Conservation (phyloP, 495 filamentous ascomycete species). For the Cercophora sp. region DNA sequence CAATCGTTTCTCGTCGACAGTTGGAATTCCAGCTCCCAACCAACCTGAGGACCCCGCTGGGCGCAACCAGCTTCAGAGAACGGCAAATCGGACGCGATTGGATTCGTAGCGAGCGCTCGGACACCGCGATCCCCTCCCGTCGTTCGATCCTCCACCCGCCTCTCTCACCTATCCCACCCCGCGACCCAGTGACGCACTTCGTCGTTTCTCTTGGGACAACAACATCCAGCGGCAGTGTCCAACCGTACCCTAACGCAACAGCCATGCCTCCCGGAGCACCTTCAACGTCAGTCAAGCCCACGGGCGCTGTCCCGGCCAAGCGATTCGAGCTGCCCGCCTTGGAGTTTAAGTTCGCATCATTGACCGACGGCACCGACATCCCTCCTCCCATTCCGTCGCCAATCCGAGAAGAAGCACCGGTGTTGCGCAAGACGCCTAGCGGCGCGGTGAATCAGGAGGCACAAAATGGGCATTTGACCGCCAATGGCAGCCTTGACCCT, state of each 20-base stretch:
- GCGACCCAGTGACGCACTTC: too few relatives aligned
- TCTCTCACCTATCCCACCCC: too few relatives aligned
- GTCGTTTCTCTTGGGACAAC: too few relatives aligned
- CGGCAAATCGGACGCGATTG: too few relatives aligned
- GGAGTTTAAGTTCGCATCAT: constrained; percentile 46
- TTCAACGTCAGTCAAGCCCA: constrained; percentile 14
- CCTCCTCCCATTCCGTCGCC: constrained; percentile 52
- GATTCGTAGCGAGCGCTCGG: too few relatives aligned
- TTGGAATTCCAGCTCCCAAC: too few relatives aligned
- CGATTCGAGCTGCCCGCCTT: constrained; percentile 53
- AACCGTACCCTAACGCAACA: background rate
- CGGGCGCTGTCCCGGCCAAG: constrained; percentile 24
- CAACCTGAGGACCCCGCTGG: too few relatives aligned
- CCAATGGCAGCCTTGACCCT: constrained; percentile 32
- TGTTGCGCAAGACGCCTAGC: constrained; percentile 32
- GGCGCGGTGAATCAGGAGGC: constrained; percentile 17
- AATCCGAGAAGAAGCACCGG: constrained; percentile 38
- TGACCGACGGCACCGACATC: constrained; percentile 56
- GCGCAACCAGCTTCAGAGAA: too few relatives aligned
- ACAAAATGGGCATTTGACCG: background rate
- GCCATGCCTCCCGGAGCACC: constrained; percentile 27
- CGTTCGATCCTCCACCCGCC: too few relatives aligned
- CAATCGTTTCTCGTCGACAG: constrained; percentile 1
- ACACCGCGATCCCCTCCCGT: too few relatives aligned
- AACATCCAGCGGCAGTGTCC: too few relatives aligned